Evolutionary conservation across 2,329 filamentous ascomycete genomes (phyloP).

Genomic region (Emergomyces pasteurianus): DNA sequence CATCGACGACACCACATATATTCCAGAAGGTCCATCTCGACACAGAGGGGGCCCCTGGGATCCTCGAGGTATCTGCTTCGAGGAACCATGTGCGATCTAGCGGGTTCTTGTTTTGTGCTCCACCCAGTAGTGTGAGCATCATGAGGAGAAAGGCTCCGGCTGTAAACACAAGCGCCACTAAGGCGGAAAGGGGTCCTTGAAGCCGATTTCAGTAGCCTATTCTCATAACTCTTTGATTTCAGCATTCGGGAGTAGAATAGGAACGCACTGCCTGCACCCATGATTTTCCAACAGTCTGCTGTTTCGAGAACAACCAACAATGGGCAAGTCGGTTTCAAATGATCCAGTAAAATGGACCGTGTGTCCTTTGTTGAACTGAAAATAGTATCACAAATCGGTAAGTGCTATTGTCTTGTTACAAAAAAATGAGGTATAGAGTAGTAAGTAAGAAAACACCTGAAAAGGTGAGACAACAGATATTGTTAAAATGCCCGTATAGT

Average conservation of each 20-base stretch:
- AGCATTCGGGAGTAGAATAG: neutral
- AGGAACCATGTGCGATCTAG: conserved; percentile 78
- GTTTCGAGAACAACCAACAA: neutral
- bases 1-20: conserved; percentile 53
- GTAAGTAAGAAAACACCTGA: neutral
- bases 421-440: neutral
- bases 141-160: conserved; percentile 51
- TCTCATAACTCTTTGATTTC: neutral
- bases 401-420: neutral
- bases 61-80: conserved; percentile 60
- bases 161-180: conserved; percentile 49
- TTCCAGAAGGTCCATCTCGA: conserved; percentile 90
- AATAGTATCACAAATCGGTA: neutral
- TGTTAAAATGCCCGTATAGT: neutral
- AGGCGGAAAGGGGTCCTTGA: conserved; percentile 44
- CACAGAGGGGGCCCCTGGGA: conserved; percentile 52
- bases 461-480: neutral
- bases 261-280: neutral
- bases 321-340: neutral
- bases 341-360: neutral
- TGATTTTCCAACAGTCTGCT: neutral
- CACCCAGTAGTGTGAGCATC: conserved; percentile 54
- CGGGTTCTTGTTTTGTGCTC: conserved; percentile 42
- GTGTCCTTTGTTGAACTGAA: neutral
- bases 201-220: neutral